Evolutionary conservation across 805 yeast species (phyloP).

Genomic region (Barnettozyma siamensis): DNA sequence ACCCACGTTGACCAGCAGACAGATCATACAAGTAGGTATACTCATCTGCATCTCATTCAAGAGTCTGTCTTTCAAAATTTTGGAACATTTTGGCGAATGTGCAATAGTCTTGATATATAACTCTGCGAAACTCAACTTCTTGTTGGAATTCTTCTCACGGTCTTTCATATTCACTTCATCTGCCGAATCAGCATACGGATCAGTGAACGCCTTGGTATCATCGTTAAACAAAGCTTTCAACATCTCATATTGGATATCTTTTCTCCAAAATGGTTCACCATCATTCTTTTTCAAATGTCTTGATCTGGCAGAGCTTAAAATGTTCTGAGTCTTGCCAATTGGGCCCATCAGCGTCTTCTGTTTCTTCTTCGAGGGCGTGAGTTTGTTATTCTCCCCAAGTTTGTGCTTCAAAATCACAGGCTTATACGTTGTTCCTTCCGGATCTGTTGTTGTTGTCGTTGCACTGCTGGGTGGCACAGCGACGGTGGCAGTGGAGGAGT

Average conservation of each 20-base stretch:
- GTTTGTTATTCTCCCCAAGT: constrained; percentile 2
- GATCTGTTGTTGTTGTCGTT: background rate
- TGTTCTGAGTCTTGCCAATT: constrained; percentile 12
- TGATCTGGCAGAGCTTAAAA: constrained; percentile 28
- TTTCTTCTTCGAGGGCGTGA: constrained; percentile 2
- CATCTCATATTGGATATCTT: constrained; percentile 82
- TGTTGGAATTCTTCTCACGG: constrained; percentile 29
- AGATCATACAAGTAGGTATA: constrained; percentile 70
- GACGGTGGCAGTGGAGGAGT: background rate
- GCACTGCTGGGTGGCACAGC: background rate
- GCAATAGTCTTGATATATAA: constrained; percentile 77
- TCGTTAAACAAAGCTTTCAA: constrained; percentile 60
- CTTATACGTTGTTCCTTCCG: background rate
- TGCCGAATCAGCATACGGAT: constrained; percentile 44
- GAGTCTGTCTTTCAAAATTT: constrained; percentile 73
- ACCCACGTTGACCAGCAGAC: constrained; percentile 85
- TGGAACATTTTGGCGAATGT: constrained; percentile 76
- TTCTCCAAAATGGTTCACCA: constrained; percentile 88
- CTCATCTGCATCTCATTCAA: constrained; percentile 57
- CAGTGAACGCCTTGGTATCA: constrained; percentile 59
- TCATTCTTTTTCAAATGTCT: constrained; percentile 80
- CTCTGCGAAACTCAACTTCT: constrained; percentile 72
- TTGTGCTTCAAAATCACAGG: constrained; percentile 7
- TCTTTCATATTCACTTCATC: constrained; percentile 26
- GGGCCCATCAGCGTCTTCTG: constrained; percentile 8